Conservation (phyloP, 305 asterid genomes). For the Fraxinus paxiana region DNA sequence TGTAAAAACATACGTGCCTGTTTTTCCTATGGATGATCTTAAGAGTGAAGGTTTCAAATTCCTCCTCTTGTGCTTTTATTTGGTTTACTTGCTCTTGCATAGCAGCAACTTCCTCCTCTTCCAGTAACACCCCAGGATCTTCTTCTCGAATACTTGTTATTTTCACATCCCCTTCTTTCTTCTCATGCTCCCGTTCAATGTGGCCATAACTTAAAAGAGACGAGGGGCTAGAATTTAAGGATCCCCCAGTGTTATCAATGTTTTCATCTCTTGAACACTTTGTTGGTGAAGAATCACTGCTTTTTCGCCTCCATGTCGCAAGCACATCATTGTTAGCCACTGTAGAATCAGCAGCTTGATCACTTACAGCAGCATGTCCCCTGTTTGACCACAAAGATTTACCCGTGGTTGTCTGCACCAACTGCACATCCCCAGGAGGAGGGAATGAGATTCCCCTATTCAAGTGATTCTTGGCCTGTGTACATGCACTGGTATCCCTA, state of each 20-base stretch:
- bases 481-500: slow-evolving; percentile 41
- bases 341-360: slow-evolving; percentile 49
- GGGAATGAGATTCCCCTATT: slow-evolving; percentile 86
- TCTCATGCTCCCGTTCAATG: slow-evolving; percentile 47
- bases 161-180: slow-evolving; percentile 49
- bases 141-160: slow-evolving; percentile 50
- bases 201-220: slow-evolving; percentile 69
- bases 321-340: slow-evolving; percentile 60
- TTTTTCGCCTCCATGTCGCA: slow-evolving; percentile 63
- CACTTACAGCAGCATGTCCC: slow-evolving; percentile 41
- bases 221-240: slow-evolving; percentile 80
- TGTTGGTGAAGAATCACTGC: slow-evolving; percentile 59
- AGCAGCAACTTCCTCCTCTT: slow-evolving; percentile 93
- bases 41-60: slow-evolving; percentile 85
- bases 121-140: slow-evolving; percentile 60
- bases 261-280: slow-evolving; percentile 68
- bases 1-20: slow-evolving; percentile 48
- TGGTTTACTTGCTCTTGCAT: slow-evolving; percentile 97
- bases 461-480: slow-evolving; percentile 37
- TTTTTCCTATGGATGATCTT: slow-evolving; percentile 95
- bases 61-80: slow-evolving; percentile 96
- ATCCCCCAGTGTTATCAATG: slow-evolving; percentile 43
- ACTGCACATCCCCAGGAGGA: slow-evolving; percentile 74
- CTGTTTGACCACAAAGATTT: slow-evolving; percentile 66
- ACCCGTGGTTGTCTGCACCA: slow-evolving; percentile 46